Percentiles rank a stretch among this genome's conserved stretches.
Evolutionary conservation across 2,329 filamentous ascomycete genomes (phyloP).

Genomic region (Cladophialophora yegresii): DNA sequence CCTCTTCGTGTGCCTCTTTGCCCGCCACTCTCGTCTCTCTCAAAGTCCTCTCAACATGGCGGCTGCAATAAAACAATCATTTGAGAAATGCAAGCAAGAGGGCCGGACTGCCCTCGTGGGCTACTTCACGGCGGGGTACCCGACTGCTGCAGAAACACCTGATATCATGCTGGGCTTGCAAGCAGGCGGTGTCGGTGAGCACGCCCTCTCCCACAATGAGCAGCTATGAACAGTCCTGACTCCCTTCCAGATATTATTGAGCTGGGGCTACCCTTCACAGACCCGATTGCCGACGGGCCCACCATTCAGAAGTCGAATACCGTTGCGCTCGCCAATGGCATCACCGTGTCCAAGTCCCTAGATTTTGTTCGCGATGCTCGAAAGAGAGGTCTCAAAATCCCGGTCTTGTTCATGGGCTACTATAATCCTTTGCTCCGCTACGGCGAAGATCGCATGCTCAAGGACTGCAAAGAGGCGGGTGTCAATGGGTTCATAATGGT

Average conservation of each 20-base stretch:
- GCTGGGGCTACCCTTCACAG: conserved; percentile 93
- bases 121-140: conserved; percentile 94
- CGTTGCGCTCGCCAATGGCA: conserved; percentile 81
- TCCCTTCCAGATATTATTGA: conserved; percentile 77
- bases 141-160: conserved; percentile 76
- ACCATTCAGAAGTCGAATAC: conserved; percentile 97
- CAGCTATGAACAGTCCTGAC: background rate
- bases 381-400: conserved; percentile 72
- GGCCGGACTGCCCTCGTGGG: conserved; percentile 80
- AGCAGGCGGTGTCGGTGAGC: conserved; percentile 81
- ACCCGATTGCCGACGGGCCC: conserved; percentile 95
- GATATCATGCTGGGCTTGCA: conserved; percentile 87
- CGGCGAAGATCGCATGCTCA: conserved; percentile 84
- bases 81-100: conserved; percentile 60
- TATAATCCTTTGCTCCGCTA: conserved; percentile 96
- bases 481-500: conserved; percentile 97
- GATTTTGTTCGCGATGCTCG: conserved; percentile 82
- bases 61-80: conserved; percentile 55
- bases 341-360: conserved; percentile 76
- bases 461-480: conserved; percentile 79
- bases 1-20: background rate
- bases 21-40: background rate
- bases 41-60: conserved; percentile 47
- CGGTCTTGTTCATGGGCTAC: conserved; percentile 96
- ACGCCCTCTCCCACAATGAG: background rate